Conservation (phyloP, 1,139 yeast species). For the Geotrichum fermentans region DNA sequence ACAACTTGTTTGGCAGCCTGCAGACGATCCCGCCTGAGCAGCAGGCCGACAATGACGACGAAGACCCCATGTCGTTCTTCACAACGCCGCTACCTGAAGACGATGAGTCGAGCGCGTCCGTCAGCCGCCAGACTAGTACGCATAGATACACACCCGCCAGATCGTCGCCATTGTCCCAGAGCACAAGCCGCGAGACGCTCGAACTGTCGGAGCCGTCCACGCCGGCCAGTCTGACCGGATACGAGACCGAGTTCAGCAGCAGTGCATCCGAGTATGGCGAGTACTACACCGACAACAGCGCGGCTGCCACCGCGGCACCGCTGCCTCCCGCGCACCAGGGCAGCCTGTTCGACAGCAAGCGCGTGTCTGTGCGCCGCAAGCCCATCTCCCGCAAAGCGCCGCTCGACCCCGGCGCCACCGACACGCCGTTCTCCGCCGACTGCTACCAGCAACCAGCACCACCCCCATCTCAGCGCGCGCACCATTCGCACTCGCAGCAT, state of each 20-base stretch:
- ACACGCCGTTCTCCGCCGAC: slow-evolving; percentile 31
- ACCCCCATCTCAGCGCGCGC: neutral
- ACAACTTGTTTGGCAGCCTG: slow-evolving; percentile 13
- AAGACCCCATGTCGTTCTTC: slow-evolving; percentile 17
- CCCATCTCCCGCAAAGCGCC: slow-evolving; percentile 22
- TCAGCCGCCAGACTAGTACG: slow-evolving; percentile 2
- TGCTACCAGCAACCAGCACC: slow-evolving; percentile 22
- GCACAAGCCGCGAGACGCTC: slow-evolving; percentile 9
- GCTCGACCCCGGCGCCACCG: slow-evolving; percentile 19
- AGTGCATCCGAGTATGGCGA: neutral
- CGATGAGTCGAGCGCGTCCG: neutral
- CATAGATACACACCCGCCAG: slow-evolving; percentile 7
- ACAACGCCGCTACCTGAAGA: slow-evolving; percentile 13
- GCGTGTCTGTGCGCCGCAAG: slow-evolving; percentile 23
- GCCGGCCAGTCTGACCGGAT: slow-evolving; percentile 5
- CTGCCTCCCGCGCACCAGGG: slow-evolving; percentile 15
- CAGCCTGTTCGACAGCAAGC: slow-evolving; percentile 20
- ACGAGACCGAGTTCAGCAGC: too few species aligned
- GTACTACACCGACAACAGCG: neutral
- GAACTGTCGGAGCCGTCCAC: slow-evolving; percentile 5
- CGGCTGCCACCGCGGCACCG: slow-evolving; percentile 1
- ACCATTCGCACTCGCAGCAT: slow-evolving; percentile 7
- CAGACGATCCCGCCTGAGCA: slow-evolving; percentile 19
- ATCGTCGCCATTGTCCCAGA: slow-evolving; percentile 16
- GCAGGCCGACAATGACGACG: slow-evolving; percentile 2